Conservation (phyloP, 2,329 filamentous ascomycete species). For the Aspergillaceae sp. region DNA sequence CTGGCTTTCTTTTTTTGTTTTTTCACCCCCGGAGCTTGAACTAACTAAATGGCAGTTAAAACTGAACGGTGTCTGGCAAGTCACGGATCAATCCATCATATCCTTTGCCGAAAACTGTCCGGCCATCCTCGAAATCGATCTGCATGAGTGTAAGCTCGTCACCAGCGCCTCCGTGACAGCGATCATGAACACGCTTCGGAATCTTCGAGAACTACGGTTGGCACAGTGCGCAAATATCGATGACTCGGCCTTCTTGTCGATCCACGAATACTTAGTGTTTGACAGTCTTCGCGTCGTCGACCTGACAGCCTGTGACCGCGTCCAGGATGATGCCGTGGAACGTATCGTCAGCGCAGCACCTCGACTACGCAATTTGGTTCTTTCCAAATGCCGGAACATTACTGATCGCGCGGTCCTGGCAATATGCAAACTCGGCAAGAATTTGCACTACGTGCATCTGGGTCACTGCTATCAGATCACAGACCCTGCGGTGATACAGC, state of each 20-base stretch:
- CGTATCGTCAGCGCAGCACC: slow-evolving; percentile 82
- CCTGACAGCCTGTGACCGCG: slow-evolving; percentile 73
- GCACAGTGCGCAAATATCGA: slow-evolving; percentile 77
- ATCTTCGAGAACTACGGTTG: slow-evolving; percentile 82
- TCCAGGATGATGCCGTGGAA: slow-evolving; percentile 80
- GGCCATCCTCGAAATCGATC: slow-evolving; percentile 91
- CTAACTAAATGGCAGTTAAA: slow-evolving; percentile 56
- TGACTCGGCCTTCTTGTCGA: slow-evolving; percentile 75
- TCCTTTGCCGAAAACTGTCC: slow-evolving; percentile 83
- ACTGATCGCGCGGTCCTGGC: slow-evolving; percentile 81
- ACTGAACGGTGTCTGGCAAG: slow-evolving; percentile 81
- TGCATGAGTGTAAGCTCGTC: slow-evolving; percentile 74
- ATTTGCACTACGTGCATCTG: slow-evolving; percentile 90
- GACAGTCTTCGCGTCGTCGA: slow-evolving; percentile 90
- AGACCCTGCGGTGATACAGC: slow-evolving; percentile 72
- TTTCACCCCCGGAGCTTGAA: slow-evolving; percentile 19
- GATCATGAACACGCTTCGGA: slow-evolving; percentile 66
- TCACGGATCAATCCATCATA: slow-evolving; percentile 72
- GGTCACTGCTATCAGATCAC: slow-evolving; percentile 91
- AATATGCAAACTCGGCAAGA: slow-evolving; percentile 86
- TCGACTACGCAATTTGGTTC: slow-evolving; percentile 79
- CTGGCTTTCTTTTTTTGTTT: neutral
- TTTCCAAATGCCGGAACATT: slow-evolving; percentile 89
- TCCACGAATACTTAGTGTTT: slow-evolving; percentile 61
- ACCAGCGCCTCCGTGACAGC: slow-evolving; percentile 76